phyloP scores from a whole-genome alignment of 345 rosid genomes.

The Murraya koenigii region DNA sequence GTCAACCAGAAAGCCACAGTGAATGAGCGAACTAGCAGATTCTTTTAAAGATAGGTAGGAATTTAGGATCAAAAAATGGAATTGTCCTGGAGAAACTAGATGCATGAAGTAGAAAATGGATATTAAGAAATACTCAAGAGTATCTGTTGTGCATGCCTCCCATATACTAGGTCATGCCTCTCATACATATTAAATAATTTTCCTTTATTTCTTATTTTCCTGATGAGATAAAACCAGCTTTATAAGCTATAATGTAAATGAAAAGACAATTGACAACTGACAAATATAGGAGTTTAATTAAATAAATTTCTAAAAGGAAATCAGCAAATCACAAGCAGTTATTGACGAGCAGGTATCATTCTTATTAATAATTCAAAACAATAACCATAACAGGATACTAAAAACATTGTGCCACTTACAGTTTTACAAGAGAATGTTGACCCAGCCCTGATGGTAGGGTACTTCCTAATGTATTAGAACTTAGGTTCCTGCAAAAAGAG shows the following conservation, averaged over 20 bases:
- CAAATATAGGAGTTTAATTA: background rate
- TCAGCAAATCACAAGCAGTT: background rate
- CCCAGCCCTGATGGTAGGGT: conserved; percentile 75
- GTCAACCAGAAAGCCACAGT: background rate
- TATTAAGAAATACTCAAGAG: background rate
- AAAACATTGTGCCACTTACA: conserved; percentile 54
- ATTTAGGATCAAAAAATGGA: background rate
- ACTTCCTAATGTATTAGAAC: conserved; percentile 73
- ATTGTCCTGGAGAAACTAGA: background rate
- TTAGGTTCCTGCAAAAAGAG: conserved; percentile 63
- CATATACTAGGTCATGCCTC: background rate
- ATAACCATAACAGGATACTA: background rate
- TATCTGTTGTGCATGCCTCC: background rate
- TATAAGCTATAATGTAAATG: background rate
- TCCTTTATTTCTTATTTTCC: background rate
- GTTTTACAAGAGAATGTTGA: conserved; percentile 56
- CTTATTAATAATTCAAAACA: background rate
- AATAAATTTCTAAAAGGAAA: background rate
- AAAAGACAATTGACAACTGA: background rate
- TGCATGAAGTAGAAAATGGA: background rate
- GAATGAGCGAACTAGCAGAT: background rate
- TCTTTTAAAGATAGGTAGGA: background rate
- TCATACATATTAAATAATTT: background rate
- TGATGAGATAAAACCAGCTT: background rate
- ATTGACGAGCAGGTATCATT: background rate